A percentile compares a stretch with the other conserved stretches of the same genome.
Conservation (phyloP, 1,139 yeast species). For the Pichia sp. region DNA sequence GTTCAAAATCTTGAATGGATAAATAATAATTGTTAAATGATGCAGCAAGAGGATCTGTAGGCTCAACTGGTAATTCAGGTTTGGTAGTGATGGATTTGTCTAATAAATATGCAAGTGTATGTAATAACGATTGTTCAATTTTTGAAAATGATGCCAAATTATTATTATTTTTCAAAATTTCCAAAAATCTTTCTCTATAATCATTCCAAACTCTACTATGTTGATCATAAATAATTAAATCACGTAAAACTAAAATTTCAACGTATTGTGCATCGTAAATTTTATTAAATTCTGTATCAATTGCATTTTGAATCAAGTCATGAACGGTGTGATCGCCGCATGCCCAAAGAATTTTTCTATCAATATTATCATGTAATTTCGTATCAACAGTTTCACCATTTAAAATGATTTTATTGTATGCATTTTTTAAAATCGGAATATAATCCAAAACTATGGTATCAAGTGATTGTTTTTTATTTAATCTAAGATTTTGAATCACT, state of each 20-base stretch:
- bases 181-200: constrained; percentile 14
- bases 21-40: constrained; percentile 22
- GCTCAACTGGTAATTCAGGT: constrained; percentile 11
- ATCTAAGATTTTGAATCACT: constrained; percentile 9
- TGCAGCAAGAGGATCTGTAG: constrained; percentile 15
- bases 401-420: constrained; percentile 1
- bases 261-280: constrained; percentile 18
- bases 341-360: constrained; percentile 42
- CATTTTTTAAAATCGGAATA: constrained; percentile 8
- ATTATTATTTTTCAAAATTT: constrained; percentile 1
- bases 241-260: constrained; percentile 30
- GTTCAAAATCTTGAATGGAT: constrained; percentile 21
- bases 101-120: constrained; percentile 14
- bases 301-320: constrained; percentile 1
- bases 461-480: constrained; percentile 2
- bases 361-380: constrained; percentile 43
- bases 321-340: constrained; percentile 32
- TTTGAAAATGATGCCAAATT: constrained; percentile 11
- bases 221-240: constrained; percentile 28
- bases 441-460: constrained; percentile 1
- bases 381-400: constrained; percentile 15
- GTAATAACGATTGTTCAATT: constrained; percentile 23
- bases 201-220: constrained; percentile 16
- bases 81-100: too few species aligned
- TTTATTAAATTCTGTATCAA: constrained; percentile 4